Base-by-base conservation (phyloP, 2,329 filamentous ascomycete genomes). In the Alternaria incomplexa region DNA sequence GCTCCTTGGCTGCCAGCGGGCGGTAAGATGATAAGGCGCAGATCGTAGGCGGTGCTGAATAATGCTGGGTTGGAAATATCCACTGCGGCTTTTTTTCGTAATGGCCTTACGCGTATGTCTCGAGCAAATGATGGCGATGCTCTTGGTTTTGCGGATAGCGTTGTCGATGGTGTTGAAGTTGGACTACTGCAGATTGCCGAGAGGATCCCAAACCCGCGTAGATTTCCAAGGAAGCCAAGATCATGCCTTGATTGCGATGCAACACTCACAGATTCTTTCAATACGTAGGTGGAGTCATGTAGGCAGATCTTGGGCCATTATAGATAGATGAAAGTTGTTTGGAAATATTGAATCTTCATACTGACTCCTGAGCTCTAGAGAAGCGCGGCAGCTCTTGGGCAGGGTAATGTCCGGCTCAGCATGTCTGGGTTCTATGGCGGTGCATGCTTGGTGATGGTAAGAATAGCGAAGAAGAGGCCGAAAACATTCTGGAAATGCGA, bases 1-100 rank as follows among this genome's bases (percentile, higher is more conserved):
- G 62, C 65, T 43, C 25, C 67, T 70, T 70, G 67, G 67, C 67
- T 53, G 11, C 20, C 23, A 22, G 56, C 17, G 53, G 40, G 40
- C 56, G 46, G 53, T 62, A 58, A 64, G 45, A 40, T 50, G 40
- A 54, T n/a, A 52, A 25, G 13, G 36, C 45, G 22, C 56, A 53
- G 57, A 68, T 66, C 58, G 26, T 51, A 22, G 45, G 36, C 26
- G 32, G 54, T 54, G 22, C 23, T 28, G 36, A 59, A n/a, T 47
- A 20, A 30, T 36, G 5, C n/a, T 5, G 22, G 46, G 32, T 26
- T 25, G 28, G n/a, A 46, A 15, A 46, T 47, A 8, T 52, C 9
- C 30, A 25, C 45, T 46, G 23, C 22, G 28, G 43, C 26, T 25
- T 32, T 25, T 47, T 22, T 22, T 46, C 52, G 30, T 51, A 26